Evolutionary conservation across 2,329 filamentous ascomycete genomes (phyloP), one percentile per base, ranked within the genome.

Genomic region (Xylaria sp.): DNA sequence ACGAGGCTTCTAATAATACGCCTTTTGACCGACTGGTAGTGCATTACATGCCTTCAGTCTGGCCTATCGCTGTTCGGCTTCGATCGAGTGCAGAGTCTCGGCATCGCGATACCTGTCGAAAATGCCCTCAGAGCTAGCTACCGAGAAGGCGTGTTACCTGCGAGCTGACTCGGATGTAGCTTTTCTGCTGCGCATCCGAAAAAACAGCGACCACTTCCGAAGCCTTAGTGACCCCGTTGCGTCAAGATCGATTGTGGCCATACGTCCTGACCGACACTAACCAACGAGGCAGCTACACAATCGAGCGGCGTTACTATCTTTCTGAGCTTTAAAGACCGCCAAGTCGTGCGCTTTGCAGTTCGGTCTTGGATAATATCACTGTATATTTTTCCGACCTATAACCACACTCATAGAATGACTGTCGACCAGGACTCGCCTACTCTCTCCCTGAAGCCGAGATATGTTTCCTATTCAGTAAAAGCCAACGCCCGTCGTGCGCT

Each of bases 401-500:
- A 25, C 31, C 40, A 14, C 57, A 46, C 15, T 47, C 25, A 40
- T 19, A 52, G 45, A n/a, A 66, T 66, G 61, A 42, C 55, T 35
- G 52, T 60, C 56, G 57, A 49, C 63, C 40, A 52, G 53, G 60
- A 62, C 23, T 21, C 42, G 25, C 50, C 49, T 53, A 57, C 35
- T n/a, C 19, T 23, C 28, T 28, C 12, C 25, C 38, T 46, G 31
- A 19, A 15, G 23, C 45, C 45, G 23, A 15, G 15, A 14, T 35
- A 38, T 46, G 57, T 42, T 28, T 38, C 51, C 37, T 72, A 77
- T 61, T 77, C 76, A 12, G 74, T 78, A 62, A 67, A 69, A 55
- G 62, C 70, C 25, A 76, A 75, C 42, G 71, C 76, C 25, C 65
- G 66, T 23, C 63, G 63, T 40, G 75, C 74, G 21, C 66, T 79